Percentiles rank a stretch among this genome's conserved stretches.
phyloP scores from a whole-genome alignment of 169 alveolate genomes.

The Amoebophrya sp. region DNA sequence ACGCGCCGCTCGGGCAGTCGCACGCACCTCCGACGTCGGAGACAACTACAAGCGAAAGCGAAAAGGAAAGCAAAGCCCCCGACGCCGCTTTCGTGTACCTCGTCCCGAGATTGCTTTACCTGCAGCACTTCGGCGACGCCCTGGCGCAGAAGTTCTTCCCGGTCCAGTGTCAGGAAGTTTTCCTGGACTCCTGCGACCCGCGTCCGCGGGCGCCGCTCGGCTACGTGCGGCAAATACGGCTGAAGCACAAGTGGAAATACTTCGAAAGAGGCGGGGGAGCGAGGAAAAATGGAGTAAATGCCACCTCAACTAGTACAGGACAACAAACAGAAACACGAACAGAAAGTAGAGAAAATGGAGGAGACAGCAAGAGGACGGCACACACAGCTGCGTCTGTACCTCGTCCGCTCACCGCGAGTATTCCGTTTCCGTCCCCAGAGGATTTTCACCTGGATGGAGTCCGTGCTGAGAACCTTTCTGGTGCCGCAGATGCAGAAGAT shows the following conservation, averaged over 20 bases:
- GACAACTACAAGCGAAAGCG: background rate
- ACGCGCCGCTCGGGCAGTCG: no score
- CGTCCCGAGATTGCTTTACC: background rate
- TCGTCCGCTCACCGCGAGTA: background rate
- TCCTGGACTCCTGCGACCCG: background rate
- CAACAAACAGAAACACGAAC: background rate
- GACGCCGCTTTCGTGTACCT: background rate
- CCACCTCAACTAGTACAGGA: background rate
- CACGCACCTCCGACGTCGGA: no score
- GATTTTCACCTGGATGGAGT: background rate
- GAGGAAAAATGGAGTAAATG: background rate
- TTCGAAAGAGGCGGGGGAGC: background rate
- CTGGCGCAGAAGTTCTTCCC: background rate
- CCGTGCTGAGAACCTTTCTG: no score
- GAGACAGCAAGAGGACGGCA: no score
- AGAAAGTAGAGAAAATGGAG: no score
- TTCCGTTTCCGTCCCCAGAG: background rate
- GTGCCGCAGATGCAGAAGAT: background rate
- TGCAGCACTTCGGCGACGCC: background rate
- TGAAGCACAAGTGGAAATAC: background rate
- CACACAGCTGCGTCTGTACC: no score
- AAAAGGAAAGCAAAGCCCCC: background rate
- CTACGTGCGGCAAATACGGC: background rate
- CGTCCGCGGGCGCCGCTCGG: background rate
- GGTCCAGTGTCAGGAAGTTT: background rate